Percentiles rank a stretch among this genome's conserved stretches.
These are phyloP conservation scores for Massospora cicadina DNA, from an alignment of 371 early-diverging fungal species.

Conservation along the genomic window DNA sequence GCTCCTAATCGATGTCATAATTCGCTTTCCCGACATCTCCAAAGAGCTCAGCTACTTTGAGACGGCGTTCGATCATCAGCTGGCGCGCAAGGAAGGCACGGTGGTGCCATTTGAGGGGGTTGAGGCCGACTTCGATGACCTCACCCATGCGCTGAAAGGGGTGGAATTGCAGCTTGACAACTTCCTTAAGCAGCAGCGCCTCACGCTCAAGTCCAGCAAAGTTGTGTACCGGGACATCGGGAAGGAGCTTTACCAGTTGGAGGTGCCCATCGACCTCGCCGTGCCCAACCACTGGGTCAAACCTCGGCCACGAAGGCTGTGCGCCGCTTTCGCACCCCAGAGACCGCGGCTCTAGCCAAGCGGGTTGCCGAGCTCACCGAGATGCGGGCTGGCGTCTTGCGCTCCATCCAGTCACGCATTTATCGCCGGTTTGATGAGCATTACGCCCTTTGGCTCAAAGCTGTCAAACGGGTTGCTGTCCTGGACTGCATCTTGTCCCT, in stretches of 20 bases:
- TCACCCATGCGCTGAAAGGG: conserved; percentile 26
- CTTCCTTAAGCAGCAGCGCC: conserved; percentile 23
- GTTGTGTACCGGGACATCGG: conserved; percentile 75
- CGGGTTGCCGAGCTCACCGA: conserved; percentile 72
- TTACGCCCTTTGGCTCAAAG: conserved; percentile 47
- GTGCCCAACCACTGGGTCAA: conserved; percentile 68
- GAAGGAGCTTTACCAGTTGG: conserved; percentile 91
- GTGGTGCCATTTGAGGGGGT: conserved; percentile 55
- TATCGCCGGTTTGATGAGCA: conserved; percentile 61
- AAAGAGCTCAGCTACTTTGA: conserved; percentile 36
- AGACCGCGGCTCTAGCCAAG: conserved; percentile 42
- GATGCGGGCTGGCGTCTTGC: conserved; percentile 43
- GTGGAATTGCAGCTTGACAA: conserved; percentile 43
- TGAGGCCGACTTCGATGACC: conserved; percentile 57
- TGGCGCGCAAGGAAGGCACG: conserved; percentile 43
- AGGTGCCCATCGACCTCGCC: conserved; percentile 56
- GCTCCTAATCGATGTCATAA: conserved; percentile 22
- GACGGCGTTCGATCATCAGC: conserved; percentile 46
- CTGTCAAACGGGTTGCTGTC: conserved; percentile 58
- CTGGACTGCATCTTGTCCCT: conserved; percentile 84
- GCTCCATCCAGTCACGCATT: conserved; percentile 44
- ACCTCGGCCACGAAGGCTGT: conserved; percentile 63
- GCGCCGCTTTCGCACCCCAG: conserved; percentile 71
- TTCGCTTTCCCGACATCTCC: conserved; percentile 30
- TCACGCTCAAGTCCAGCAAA: conserved; percentile 21